These are phyloP conservation scores for Endocladia muricata DNA, from an alignment of 31 red algal species.

Conservation along the genomic window DNA sequence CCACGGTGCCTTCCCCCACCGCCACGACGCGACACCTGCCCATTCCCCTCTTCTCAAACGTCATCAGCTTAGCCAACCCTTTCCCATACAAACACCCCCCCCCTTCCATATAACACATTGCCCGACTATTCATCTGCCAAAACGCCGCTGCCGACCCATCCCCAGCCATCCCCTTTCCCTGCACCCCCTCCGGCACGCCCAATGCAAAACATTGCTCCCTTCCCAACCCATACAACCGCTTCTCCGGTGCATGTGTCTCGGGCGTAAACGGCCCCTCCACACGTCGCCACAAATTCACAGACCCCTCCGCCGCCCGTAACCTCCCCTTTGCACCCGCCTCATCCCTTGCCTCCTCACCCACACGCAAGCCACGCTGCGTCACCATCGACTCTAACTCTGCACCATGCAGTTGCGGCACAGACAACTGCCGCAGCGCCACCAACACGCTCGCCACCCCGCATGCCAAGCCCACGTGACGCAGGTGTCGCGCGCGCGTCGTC, in stretches of 20 bases:
- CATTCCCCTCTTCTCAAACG: constrained; percentile 42
- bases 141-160: constrained; percentile 30
- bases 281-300: constrained; percentile 40
- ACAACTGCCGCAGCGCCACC: too few relatives aligned
- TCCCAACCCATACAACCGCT: constrained; percentile 36
- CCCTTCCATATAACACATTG: constrained; percentile 43
- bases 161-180: neutral
- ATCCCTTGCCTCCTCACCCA: too few relatives aligned
- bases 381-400: too few relatives aligned
- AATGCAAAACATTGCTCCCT: constrained; percentile 41
- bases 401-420: too few relatives aligned
- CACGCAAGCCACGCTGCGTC: too few relatives aligned
- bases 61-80: constrained; percentile 38
- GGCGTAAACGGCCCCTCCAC: constrained; percentile 23
- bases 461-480: too few relatives aligned
- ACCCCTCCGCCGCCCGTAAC: neutral
- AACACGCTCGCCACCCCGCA: too few relatives aligned
- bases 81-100: constrained; percentile 50
- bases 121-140: constrained; percentile 77
- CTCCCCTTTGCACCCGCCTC: neutral
- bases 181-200: constrained; percentile 28
- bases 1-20: constrained; percentile 8
- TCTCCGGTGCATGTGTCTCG: constrained; percentile 21
- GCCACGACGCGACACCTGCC: constrained; percentile 36
- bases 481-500: too few relatives aligned